Evolutionary conservation across 2,329 filamentous ascomycete species (phyloP).

Genomic region (Fonsecaea nubica): DNA sequence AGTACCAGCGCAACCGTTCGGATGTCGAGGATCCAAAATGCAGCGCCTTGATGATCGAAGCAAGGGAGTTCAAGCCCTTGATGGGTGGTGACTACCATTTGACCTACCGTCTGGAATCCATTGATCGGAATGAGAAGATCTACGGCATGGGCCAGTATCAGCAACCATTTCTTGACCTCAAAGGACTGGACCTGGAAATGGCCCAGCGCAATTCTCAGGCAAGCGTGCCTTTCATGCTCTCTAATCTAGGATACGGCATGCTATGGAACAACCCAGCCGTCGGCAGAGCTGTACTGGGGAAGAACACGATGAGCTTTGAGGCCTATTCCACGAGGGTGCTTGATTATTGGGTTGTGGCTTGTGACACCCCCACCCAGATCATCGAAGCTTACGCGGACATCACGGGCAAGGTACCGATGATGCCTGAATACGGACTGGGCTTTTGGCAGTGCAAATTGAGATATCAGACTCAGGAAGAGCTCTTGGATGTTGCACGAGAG

Average conservation of each 20-base stretch:
- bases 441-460: slow-evolving; percentile 74
- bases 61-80: slow-evolving; percentile 64
- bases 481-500: slow-evolving; percentile 66
- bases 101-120: slow-evolving; percentile 65
- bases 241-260: slow-evolving; percentile 66
- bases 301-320: slow-evolving; percentile 67
- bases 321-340: slow-evolving; percentile 63
- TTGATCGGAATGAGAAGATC: slow-evolving; percentile 64
- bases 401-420: slow-evolving; percentile 68
- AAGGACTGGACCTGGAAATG: slow-evolving; percentile 67
- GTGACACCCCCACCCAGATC: slow-evolving; percentile 62
- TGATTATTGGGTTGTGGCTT: slow-evolving; percentile 70
- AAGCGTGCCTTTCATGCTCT: slow-evolving; percentile 67
- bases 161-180: slow-evolving; percentile 67
- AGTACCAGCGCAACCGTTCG: slow-evolving; percentile 59
- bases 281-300: slow-evolving; percentile 66
- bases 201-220: slow-evolving; percentile 72
- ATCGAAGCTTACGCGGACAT: slow-evolving; percentile 62
- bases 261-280: slow-evolving; percentile 71
- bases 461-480: slow-evolving; percentile 70
- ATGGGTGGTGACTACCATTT: slow-evolving; percentile 62
- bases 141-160: slow-evolving; percentile 75
- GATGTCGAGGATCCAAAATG: slow-evolving; percentile 65
- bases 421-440: slow-evolving; percentile 71
- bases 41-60: slow-evolving; percentile 63